Conservation (phyloP, 164 flowering plant genomes). For the Stephania yunnanensis region DNA sequence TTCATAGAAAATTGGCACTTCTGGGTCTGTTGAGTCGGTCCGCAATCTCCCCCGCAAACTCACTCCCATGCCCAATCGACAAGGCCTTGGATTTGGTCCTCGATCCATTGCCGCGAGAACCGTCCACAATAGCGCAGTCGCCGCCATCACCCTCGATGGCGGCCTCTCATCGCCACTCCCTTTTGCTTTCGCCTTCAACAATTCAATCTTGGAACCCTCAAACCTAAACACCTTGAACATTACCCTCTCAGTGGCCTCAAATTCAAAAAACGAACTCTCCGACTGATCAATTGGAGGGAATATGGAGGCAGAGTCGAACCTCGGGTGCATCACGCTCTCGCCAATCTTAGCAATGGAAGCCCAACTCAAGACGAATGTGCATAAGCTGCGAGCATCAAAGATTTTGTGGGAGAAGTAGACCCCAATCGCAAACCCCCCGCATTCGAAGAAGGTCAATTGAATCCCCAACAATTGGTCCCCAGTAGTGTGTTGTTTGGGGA, state of each 20-base stretch:
- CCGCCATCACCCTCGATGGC: neutral
- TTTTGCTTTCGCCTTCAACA: neutral
- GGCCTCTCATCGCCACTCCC: neutral
- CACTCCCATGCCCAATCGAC: neutral
- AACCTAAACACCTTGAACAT: neutral
- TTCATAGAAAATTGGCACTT: too few relatives aligned
- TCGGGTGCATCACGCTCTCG: slow-evolving; percentile 13
- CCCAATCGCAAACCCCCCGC: slow-evolving; percentile 29
- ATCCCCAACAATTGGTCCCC: slow-evolving; percentile 4
- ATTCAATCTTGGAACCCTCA: neutral
- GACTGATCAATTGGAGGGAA: slow-evolving; percentile 4
- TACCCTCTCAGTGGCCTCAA: neutral
- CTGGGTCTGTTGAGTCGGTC: too few relatives aligned
- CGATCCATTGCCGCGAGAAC: neutral
- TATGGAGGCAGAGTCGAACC: neutral
- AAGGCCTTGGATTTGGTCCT: neutral
- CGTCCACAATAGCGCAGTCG: neutral
- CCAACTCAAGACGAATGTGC: slow-evolving; percentile 1
- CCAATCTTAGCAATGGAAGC: slow-evolving; percentile 13
- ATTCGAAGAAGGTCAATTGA: slow-evolving; percentile 24
- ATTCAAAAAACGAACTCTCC: too few relatives aligned
- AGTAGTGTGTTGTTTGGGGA: neutral
- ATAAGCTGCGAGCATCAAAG: slow-evolving; percentile 12
- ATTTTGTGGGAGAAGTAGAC: slow-evolving; percentile 19
- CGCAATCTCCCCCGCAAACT: neutral